Evolutionary conservation across 2,329 filamentous ascomycete genomes (phyloP), one percentile per base, ranked within the genome.

Genomic region (Trichoderma breve): DNA sequence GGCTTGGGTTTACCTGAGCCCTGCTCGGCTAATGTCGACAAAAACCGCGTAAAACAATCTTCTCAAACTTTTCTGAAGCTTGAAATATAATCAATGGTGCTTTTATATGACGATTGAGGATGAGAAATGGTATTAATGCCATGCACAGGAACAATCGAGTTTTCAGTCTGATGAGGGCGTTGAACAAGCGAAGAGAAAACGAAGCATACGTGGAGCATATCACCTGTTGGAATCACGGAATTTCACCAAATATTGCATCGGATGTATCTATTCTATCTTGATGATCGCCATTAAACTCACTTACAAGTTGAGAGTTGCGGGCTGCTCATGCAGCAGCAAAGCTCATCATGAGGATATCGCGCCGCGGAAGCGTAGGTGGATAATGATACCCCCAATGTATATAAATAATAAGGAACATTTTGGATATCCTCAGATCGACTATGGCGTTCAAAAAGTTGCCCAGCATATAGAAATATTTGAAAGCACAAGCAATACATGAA

Each of bases 11-110:
- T 72, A 74, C 75, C 71, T 72, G 72, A 74, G 68, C 78, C 74
- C 78, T 67, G 61, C 26, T 78, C 73, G 77, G 76, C 75, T 78
- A 73, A 82, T 90, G 88, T 82, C 86, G 89, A 88, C 81, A 87
- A 87, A 82, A 86, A 88, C 89, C 90, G 89, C 88, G 84, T 83
- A 84, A 81, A 74, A 79, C 81, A 83, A 90, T 91, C 89, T 91
- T 91, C 89, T 91, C 89, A 88, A 86, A 79, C 74, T 30, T 78
- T 84, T 80, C 89, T 87, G 89, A 88, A 89, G 30, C 30, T 53
- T 53, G 57, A 1, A 26, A 1, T 6, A 51, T 18, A 30, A 6
- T 18, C 39, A 32, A 24, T 39, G 30, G 21, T 8, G 11, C n/a
- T 70, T 36, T 51, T 21, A 28, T 30, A 15, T 36, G n/a, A 18